phyloP scores from a whole-genome alignment of 805 yeast species.

The Candida yuanshanica region DNA sequence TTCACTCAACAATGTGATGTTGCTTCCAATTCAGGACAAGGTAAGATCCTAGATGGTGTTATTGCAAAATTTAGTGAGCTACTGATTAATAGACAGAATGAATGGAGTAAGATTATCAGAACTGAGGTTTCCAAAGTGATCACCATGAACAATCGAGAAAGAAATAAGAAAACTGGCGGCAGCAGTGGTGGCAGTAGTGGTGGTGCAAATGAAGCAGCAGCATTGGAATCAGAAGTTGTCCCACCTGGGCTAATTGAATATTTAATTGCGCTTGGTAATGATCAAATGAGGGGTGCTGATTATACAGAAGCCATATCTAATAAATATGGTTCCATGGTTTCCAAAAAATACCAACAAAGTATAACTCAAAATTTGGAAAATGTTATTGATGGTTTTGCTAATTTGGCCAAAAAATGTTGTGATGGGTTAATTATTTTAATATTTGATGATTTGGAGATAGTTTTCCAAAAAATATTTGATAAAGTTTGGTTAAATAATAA shows the following conservation, averaged over 20 bases:
- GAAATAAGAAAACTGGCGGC: constrained; percentile 20
- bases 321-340: constrained; percentile 58
- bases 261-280: constrained; percentile 77
- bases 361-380: constrained; percentile 54
- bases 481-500: constrained; percentile 50
- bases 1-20: constrained; percentile 86
- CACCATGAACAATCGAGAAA: constrained; percentile 18
- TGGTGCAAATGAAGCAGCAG: constrained; percentile 31
- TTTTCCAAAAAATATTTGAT: constrained; percentile 57
- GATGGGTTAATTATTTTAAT: constrained; percentile 52
- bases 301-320: constrained; percentile 65
- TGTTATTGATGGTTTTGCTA: constrained; percentile 75
- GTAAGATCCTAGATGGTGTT: constrained; percentile 72
- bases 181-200: constrained; percentile 21
- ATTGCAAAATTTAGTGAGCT: constrained; percentile 63
- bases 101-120: constrained; percentile 54
- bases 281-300: constrained; percentile 69
- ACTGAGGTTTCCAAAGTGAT: constrained; percentile 41
- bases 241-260: constrained; percentile 81
- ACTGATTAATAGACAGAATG: constrained; percentile 53
- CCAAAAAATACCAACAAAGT: constrained; percentile 53
- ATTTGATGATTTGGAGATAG: constrained; percentile 63
- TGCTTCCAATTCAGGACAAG: constrained; percentile 80
- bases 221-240: constrained; percentile 37
- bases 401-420: constrained; percentile 62